These are phyloP conservation scores for Scedosporium apiospermum DNA, from an alignment of 2,329 filamentous ascomycete species.

Conservation along the genomic window DNA sequence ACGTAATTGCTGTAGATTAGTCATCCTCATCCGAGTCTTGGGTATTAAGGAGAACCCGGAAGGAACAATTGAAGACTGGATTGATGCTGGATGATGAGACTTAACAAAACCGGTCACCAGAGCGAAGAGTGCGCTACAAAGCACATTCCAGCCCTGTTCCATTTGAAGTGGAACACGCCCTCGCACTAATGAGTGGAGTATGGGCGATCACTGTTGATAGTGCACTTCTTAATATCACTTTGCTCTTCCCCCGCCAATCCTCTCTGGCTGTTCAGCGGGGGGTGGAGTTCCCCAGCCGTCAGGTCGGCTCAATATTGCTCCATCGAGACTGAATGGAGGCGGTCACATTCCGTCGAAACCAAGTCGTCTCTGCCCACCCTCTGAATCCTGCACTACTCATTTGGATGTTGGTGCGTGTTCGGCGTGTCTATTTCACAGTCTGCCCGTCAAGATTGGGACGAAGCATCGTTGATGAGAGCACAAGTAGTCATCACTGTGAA, in stretches of 20 bases:
- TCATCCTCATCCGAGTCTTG: too few species aligned
- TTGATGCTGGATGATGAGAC: not conserved
- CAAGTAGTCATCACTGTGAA: too few species aligned
- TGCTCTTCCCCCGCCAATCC: not conserved
- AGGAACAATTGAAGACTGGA: not conserved
- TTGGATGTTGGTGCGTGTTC: too few species aligned
- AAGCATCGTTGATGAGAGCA: too few species aligned
- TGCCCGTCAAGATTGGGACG: too few species aligned
- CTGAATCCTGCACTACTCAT: too few species aligned
- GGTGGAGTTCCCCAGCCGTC: not conserved
- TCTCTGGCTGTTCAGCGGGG: not conserved
- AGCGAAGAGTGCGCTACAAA: not conserved
- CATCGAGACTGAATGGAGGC: not conserved
- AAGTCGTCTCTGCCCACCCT: too few species aligned
- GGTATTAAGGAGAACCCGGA: too few species aligned
- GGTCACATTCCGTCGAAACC: too few species aligned
- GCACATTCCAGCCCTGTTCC: not conserved
- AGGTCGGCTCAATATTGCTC: not conserved
- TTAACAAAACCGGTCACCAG: not conserved
- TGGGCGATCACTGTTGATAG: too few species aligned
- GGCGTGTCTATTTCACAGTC: too few species aligned
- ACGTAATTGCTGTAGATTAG: too few species aligned
- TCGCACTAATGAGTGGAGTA: not conserved
- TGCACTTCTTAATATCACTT: not conserved
- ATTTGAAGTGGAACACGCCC: not conserved